These are phyloP conservation scores for Elongisporangium prolatum DNA, from an alignment of 352 stramenopile genomes.

Conservation along the genomic window DNA sequence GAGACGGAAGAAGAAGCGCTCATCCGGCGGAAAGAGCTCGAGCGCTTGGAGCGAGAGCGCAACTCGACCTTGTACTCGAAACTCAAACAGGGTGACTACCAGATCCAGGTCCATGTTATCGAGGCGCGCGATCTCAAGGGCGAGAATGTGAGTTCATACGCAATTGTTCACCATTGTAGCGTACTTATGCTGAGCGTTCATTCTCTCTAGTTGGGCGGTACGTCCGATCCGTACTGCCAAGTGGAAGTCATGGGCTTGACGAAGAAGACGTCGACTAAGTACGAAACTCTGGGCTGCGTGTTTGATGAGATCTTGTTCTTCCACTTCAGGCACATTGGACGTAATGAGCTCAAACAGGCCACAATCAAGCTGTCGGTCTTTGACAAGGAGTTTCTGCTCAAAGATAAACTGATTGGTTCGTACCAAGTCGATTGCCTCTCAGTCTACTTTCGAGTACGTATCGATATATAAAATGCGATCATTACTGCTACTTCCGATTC, in stretches of 20 bases:
- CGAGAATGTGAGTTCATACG: constrained; percentile 54
- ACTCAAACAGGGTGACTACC: constrained; percentile 74
- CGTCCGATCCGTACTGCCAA: constrained; percentile 86
- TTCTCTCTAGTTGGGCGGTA: constrained; percentile 62
- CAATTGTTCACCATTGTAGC: not conserved
- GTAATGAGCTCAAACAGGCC: constrained; percentile 56
- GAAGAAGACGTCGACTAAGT: constrained; percentile 81
- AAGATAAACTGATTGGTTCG: constrained; percentile 80
- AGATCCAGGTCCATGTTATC: constrained; percentile 84
- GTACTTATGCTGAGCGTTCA: not conserved
- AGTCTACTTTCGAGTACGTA: constrained; percentile 59
- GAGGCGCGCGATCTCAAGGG: constrained; percentile 85
- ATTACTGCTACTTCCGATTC: too few relatives aligned
- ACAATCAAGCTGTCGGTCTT: constrained; percentile 75
- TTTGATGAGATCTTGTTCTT: constrained; percentile 92
- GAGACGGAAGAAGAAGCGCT: constrained; percentile 66
- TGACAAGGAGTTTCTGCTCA: constrained; percentile 63
- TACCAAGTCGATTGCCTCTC: constrained; percentile 83
- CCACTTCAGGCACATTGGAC: constrained; percentile 80
- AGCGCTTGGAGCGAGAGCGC: constrained; percentile 49
- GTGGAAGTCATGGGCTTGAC: constrained; percentile 63
- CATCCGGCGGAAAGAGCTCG: constrained; percentile 27
- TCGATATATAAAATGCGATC: too few relatives aligned
- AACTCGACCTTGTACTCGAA: constrained; percentile 39
- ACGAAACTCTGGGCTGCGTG: constrained; percentile 76